Evolutionary conservation across 2,329 filamentous ascomycete genomes (phyloP), one percentile per base, ranked within the genome.

Genomic region (Sphaerulina populicola): DNA sequence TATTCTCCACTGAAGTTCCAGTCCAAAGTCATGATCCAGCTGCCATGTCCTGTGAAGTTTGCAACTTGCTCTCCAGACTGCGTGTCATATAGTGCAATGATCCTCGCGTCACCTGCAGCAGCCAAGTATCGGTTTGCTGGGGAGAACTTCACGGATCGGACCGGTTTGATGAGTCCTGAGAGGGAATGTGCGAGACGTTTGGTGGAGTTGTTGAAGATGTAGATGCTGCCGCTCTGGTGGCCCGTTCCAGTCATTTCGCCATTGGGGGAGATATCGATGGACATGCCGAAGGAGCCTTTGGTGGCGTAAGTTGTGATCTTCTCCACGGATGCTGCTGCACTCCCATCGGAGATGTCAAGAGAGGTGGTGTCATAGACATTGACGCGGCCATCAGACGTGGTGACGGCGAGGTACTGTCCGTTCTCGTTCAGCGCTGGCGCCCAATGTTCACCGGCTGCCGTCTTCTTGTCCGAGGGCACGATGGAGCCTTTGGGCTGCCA

Each of bases 1-100:
- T 87, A 95, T 70, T 97, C 91, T 43, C 93, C 93, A 4, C 86
- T 94, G 64, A 87, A 81, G 67, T 85, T 97, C 88, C 91, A 98
- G 67, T 95, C 88, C 39, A 97, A 74, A 30, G 85, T 85, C 55
- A 91, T 86, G 59, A 98, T 83, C 93, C 91, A 98, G 4, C 87
- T 85, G 0, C 80, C 78, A 66, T 91, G 87, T 1, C 85, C 88
- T 0, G 78, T 75, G 45, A 98, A 73, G 65, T 89, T 94, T 15
- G 86, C 88, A 11, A 97, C 83, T 64, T 95, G 91, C 69, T 97
- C 90, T 44, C 93, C 93, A 44, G 91, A 90, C 58, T 82, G 80
- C 61, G 94, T 88, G 65, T 97, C 90, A 72, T 96, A 98, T 41
- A 97, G 77, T 2, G 87, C 86, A 61, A 98, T 94, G 45, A 94